These are phyloP conservation scores for Agaricales sp. DNA, from an alignment of 1,284 basidiomycete genomes.

Conservation along the genomic window DNA sequence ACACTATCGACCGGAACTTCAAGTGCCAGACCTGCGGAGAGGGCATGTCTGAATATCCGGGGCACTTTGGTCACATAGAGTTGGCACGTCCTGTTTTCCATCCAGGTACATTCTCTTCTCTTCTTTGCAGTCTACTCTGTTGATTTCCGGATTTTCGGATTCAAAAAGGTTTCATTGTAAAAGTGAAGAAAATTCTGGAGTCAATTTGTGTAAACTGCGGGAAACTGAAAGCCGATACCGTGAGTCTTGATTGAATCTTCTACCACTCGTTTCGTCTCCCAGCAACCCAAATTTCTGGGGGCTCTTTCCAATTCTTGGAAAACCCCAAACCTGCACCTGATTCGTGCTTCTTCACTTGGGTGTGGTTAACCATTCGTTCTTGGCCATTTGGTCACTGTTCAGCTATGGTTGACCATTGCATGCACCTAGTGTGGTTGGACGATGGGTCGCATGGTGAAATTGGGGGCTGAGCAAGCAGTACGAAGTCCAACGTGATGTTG, in stretches of 20 bases:
- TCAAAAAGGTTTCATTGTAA: slow-evolving; percentile 85
- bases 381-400: slow-evolving; percentile 74
- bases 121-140: slow-evolving; percentile 3
- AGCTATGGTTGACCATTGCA: slow-evolving; percentile 61
- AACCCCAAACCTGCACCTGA: slow-evolving; percentile 83
- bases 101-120: slow-evolving; percentile 55
- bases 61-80: slow-evolving; percentile 99
- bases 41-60: slow-evolving; percentile 97
- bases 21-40: slow-evolving; percentile 99
- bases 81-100: slow-evolving; percentile 95
- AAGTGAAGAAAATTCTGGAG: slow-evolving; percentile 99
- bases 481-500: slow-evolving; percentile 39
- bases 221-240: slow-evolving; percentile 92
- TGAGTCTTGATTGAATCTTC: too few relatives aligned
- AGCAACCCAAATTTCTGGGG: slow-evolving; percentile 88
- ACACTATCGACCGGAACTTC: slow-evolving; percentile 98
- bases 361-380: slow-evolving; percentile 60
- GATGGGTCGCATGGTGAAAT: slow-evolving; percentile 82
- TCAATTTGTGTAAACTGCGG: slow-evolving; percentile 98
- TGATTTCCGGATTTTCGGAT: background rate
- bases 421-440: slow-evolving; percentile 66
- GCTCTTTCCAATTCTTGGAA: slow-evolving; percentile 82
- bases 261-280: slow-evolving; percentile 86
- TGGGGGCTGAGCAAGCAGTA: slow-evolving; percentile 92
- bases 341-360: slow-evolving; percentile 67